Percentiles rank a stretch among this genome's conserved stretches.
phyloP scores from a whole-genome alignment of 176 grass and related monocot species.

The Aegilops speltoides region DNA sequence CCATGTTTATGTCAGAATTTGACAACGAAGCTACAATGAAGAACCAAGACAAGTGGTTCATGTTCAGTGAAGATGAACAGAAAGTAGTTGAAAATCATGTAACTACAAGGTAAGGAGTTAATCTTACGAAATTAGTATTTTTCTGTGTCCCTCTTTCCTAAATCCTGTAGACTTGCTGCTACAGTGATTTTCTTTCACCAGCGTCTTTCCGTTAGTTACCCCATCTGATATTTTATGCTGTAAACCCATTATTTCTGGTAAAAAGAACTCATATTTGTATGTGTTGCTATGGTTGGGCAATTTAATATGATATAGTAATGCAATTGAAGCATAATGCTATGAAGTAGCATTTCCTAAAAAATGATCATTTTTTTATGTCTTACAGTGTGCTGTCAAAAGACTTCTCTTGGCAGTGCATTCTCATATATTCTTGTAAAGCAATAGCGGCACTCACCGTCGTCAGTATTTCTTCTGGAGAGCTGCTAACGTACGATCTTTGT shows the following conservation, averaged over 20 bases:
- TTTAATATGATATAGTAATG: not conserved
- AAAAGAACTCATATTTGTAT: not conserved
- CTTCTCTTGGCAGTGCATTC: not conserved
- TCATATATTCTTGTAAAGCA: not conserved
- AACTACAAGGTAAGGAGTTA: slow-evolving; percentile 28
- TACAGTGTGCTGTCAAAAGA: not conserved
- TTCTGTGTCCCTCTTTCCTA: not conserved
- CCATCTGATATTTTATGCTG: slow-evolving; percentile 1
- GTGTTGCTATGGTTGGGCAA: not conserved
- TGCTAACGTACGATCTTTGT: too few species aligned
- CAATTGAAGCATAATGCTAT: not conserved
- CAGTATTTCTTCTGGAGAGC: not conserved
- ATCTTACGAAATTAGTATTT: slow-evolving; percentile 9
- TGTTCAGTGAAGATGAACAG: slow-evolving; percentile 41
- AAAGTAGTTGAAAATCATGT: slow-evolving; percentile 33
- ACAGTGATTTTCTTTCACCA: not conserved
- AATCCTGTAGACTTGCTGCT: not conserved
- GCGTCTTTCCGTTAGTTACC: not conserved
- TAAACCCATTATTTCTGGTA: not conserved
- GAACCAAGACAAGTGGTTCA: slow-evolving; percentile 47
- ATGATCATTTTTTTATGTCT: not conserved
- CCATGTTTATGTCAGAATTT: slow-evolving; percentile 32
- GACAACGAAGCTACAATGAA: not conserved
- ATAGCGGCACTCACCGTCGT: not conserved
- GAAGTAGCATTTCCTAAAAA: not conserved